Conservation (phyloP, 2,329 filamentous ascomycete genomes). For the Sporothrix protearum region DNA sequence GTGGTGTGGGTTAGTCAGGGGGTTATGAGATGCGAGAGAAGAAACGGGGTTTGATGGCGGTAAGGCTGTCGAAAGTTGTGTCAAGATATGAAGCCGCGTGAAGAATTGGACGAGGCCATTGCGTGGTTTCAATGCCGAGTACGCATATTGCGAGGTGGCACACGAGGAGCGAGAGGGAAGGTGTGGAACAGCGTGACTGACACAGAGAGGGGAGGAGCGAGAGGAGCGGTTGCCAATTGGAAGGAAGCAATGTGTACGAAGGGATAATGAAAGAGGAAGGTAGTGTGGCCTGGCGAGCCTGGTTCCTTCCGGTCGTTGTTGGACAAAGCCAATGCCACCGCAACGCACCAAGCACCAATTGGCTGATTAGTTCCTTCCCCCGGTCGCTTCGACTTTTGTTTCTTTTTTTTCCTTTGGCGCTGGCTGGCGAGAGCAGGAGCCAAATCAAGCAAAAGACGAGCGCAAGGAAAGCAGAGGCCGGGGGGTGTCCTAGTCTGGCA, state of each 20-base stretch:
- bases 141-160: constrained; percentile 2
- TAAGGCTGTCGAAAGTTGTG: background rate
- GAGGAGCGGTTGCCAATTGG: background rate
- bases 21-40: background rate
- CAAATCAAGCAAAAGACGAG: background rate
- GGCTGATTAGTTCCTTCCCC: background rate
- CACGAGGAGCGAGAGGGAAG: background rate
- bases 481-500: background rate
- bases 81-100: background rate
- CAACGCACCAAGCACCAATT: background rate
- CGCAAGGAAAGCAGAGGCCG: background rate
- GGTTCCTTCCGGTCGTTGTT: background rate
- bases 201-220: background rate
- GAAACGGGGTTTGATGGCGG: background rate
- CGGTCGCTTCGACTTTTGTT: background rate
- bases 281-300: background rate
- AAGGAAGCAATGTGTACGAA: background rate
- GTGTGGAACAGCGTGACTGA: background rate
- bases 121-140: background rate
- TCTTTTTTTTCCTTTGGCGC: background rate
- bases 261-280: background rate
- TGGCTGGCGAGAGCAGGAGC: background rate
- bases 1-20: background rate
- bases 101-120: background rate
- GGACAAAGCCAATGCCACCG: constrained; percentile 8